Conservation (phyloP, 169 alveolate species). For the Cryptosporidium andersoni region DNA sequence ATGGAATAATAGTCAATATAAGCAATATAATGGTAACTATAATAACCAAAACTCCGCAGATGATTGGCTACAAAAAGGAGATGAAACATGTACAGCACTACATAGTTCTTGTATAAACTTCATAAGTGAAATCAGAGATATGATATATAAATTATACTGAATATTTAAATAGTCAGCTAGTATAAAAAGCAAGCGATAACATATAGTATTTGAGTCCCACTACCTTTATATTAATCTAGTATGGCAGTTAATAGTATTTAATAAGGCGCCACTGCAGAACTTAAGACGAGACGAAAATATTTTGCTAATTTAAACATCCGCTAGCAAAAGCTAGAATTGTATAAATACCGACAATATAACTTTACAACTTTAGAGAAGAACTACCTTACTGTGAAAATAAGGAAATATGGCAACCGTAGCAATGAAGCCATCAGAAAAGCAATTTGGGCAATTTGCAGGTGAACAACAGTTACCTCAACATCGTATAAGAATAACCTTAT, state of each 20-base stretch:
- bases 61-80: constrained; percentile 48
- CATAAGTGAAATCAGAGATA: constrained; percentile 5
- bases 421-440: constrained; percentile 62
- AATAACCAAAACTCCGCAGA: constrained; percentile 2
- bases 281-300: too few species aligned
- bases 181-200: too few species aligned
- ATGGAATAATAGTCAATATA: constrained; percentile 18
- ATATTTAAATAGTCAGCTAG: too few species aligned
- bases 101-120: constrained; percentile 51
- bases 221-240: neutral
- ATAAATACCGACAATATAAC: neutral
- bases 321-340: neutral
- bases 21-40: neutral
- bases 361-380: neutral
- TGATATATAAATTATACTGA: too few species aligned
- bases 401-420: constrained; percentile 52
- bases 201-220: neutral
- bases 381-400: neutral
- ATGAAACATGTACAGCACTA: constrained; percentile 49
- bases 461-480: constrained; percentile 89
- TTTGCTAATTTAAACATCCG: too few species aligned
- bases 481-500: constrained; percentile 90
- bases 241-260: too few species aligned
- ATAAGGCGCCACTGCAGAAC: too few species aligned
- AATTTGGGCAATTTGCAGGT: constrained; percentile 73